Conservation (phyloP, 805 yeast genomes). For the Candida arabinofermentans region DNA sequence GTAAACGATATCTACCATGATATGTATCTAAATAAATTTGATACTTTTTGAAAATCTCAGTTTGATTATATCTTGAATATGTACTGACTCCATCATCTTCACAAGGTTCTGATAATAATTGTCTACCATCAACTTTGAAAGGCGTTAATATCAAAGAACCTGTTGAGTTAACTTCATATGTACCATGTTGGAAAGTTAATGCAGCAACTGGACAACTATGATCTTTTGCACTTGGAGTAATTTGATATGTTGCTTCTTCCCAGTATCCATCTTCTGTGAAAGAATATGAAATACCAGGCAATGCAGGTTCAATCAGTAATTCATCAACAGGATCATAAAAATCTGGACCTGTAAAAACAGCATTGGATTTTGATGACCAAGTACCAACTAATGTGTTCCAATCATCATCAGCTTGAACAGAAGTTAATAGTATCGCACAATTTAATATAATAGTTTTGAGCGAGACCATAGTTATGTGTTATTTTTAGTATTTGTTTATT, state of each 20-base stretch:
- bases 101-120: conserved; percentile 85
- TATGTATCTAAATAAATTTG: conserved; percentile 66
- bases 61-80: conserved; percentile 71
- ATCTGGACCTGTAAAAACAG: conserved; percentile 95
- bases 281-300: conserved; percentile 91
- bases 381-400: conserved; percentile 64
- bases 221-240: conserved; percentile 62
- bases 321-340: conserved; percentile 97
- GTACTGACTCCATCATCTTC: conserved; percentile 51
- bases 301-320: conserved; percentile 87
- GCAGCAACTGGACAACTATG: conserved; percentile 85
- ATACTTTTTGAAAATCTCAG: conserved; percentile 54
- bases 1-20: conserved; percentile 77
- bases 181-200: conserved; percentile 86
- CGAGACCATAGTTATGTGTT: too few species aligned
- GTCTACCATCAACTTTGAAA: conserved; percentile 86
- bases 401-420: conserved; percentile 3
- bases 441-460: too few species aligned
- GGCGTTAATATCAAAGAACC: conserved; percentile 73
- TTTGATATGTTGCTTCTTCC: conserved; percentile 86
- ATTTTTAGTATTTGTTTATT: too few species aligned
- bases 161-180: conserved; percentile 55
- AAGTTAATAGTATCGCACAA: conserved; percentile 2
- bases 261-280: conserved; percentile 89
- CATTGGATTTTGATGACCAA: conserved; percentile 90